Conservation (phyloP, 805 yeast genomes). For the Metschnikowia sp. region DNA sequence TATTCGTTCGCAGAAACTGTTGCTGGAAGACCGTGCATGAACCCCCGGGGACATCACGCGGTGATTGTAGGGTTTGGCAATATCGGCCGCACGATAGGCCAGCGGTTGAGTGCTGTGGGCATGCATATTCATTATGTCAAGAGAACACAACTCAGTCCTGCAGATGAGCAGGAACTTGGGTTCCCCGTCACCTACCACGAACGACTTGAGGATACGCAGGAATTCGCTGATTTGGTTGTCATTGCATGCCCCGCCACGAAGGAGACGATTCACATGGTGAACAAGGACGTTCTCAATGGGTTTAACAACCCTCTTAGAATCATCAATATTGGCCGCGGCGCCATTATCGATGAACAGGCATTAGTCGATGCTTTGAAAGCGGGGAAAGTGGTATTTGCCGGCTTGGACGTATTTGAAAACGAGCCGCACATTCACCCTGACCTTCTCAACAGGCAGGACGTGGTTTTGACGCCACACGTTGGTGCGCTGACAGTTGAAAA, state of each 20-base stretch:
- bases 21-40: slow-evolving; percentile 42
- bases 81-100: slow-evolving; percentile 66
- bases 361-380: slow-evolving; percentile 55
- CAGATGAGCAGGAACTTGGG: slow-evolving; percentile 36
- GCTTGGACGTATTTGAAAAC: slow-evolving; percentile 66
- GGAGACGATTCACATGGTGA: slow-evolving; percentile 54
- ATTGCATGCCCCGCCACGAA: slow-evolving; percentile 65
- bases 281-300: slow-evolving; percentile 42
- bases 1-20: slow-evolving; percentile 42
- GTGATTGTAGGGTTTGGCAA: slow-evolving; percentile 73
- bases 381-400: slow-evolving; percentile 63
- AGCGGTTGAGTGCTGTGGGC: slow-evolving; percentile 53
- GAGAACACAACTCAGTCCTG: slow-evolving; percentile 40
- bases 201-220: slow-evolving; percentile 30
- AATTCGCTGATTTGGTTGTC: slow-evolving; percentile 55
- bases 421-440: slow-evolving; percentile 57
- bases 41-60: slow-evolving; percentile 57
- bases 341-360: slow-evolving; percentile 64
- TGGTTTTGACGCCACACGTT: slow-evolving; percentile 65
- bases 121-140: slow-evolving; percentile 64
- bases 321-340: slow-evolving; percentile 75
- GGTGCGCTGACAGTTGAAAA: slow-evolving; percentile 49
- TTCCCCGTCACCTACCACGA: slow-evolving; percentile 43
- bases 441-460: slow-evolving; percentile 56
- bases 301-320: slow-evolving; percentile 56